Evolutionary conservation across 1,284 basidiomycete genomes (phyloP).

Genomic region (Cystobasidium pallidum): DNA sequence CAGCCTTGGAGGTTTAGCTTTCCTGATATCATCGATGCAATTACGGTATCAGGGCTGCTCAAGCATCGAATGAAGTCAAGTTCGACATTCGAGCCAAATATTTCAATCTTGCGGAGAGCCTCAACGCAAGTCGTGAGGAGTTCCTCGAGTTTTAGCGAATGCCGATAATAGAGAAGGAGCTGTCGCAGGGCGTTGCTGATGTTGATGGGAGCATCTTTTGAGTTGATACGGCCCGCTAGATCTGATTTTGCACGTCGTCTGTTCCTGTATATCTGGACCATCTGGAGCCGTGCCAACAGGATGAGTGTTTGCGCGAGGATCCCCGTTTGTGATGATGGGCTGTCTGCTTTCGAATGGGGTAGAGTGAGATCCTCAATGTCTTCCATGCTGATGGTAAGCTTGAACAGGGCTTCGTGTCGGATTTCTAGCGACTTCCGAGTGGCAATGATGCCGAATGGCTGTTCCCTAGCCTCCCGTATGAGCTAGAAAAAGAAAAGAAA

Average conservation of each 20-base stretch:
- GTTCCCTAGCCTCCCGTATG: slow-evolving; percentile 34
- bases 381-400: slow-evolving; percentile 11
- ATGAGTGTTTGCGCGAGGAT: slow-evolving; percentile 16
- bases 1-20: slow-evolving; percentile 5
- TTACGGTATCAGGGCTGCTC: not conserved
- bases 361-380: slow-evolving; percentile 14
- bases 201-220: not conserved
- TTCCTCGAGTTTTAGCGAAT: not conserved
- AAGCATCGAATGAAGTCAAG: slow-evolving; percentile 14
- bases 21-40: not conserved
- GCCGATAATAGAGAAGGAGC: slow-evolving; percentile 29
- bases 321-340: not conserved
- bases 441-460: slow-evolving; percentile 19
- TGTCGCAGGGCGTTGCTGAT: slow-evolving; percentile 6
- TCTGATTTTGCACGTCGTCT: slow-evolving; percentile 5
- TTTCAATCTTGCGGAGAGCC: not conserved
- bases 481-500: not conserved
- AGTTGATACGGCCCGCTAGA: not conserved
- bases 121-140: not conserved
- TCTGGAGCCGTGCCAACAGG: slow-evolving; percentile 13
- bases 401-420: not conserved
- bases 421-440: slow-evolving; percentile 23
- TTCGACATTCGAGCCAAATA: not conserved
- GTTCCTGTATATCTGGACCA: slow-evolving; percentile 27
- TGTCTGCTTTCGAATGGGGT: not conserved